Percentiles rank a stretch among this genome's conserved stretches.
Conservation (phyloP, 139 green algal genomes). For the Protoeuglena noctilucae region DNA sequence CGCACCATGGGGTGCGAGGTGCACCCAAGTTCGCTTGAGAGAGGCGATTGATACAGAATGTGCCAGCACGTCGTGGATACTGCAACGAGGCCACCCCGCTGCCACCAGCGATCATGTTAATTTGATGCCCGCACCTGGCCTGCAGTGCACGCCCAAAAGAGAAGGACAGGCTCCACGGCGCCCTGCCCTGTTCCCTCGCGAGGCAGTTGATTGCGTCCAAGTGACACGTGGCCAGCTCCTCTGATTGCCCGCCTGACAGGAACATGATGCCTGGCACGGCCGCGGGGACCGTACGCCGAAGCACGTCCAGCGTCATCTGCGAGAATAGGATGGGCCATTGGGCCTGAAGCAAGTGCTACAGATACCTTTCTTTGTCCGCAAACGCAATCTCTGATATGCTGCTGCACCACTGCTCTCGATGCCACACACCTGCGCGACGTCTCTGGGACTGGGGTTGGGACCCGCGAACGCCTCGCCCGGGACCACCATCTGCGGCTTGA, state of each 20-base stretch:
- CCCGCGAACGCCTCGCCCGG: conserved; percentile 11
- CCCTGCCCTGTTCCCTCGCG: conserved; percentile 12
- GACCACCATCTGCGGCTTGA: conserved; percentile 86
- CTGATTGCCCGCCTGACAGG: conserved; percentile 75
- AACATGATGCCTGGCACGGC: conserved; percentile 89
- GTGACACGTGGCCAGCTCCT: conserved; percentile 56
- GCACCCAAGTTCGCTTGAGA: neutral
- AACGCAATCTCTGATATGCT: no score
- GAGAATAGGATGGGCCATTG: no score
- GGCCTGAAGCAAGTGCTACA: no score
- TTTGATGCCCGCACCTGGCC: conserved; percentile 1
- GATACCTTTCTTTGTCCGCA: no score
- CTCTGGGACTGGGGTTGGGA: conserved; percentile 13
- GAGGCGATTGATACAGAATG: neutral
- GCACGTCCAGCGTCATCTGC: conserved; percentile 54
- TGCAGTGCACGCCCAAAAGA: conserved; percentile 85
- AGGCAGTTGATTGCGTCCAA: conserved; percentile 50
- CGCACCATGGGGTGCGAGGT: neutral
- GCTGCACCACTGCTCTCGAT: no score
- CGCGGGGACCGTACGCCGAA: conserved; percentile 56
- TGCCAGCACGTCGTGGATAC: neutral
- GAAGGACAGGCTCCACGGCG: conserved; percentile 82
- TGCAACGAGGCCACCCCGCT: neutral
- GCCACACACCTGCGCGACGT: conserved; percentile 45
- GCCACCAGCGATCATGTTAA: neutral